phyloP scores from a whole-genome alignment of 805 yeast species.

The Nakazawaea ambrosiae region DNA sequence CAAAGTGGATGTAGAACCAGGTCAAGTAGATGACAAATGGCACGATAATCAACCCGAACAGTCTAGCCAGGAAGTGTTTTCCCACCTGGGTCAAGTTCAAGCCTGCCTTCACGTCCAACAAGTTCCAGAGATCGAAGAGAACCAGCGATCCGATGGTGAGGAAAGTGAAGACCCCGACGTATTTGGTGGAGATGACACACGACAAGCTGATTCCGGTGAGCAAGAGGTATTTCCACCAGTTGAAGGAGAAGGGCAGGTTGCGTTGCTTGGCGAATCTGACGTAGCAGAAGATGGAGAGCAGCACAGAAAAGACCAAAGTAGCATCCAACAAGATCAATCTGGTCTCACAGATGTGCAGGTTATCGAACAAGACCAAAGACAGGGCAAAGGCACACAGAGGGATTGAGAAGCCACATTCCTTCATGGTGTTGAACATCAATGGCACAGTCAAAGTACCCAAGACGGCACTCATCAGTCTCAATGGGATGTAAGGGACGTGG shows the following conservation, averaged over 20 bases:
- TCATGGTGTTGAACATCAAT: constrained; percentile 73
- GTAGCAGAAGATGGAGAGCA: constrained; percentile 70
- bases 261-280: constrained; percentile 73
- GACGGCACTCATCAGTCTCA: constrained; percentile 72
- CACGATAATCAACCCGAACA: constrained; percentile 60
- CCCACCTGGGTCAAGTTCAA: constrained; percentile 47
- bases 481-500: constrained; percentile 81
- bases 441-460: constrained; percentile 82
- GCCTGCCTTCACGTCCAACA: constrained; percentile 68
- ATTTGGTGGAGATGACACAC: constrained; percentile 90
- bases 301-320: constrained; percentile 77
- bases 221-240: constrained; percentile 87
- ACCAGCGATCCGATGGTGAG: constrained; percentile 86
- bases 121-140: constrained; percentile 76
- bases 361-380: constrained; percentile 72
- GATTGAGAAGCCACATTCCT: constrained; percentile 75
- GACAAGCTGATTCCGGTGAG: constrained; percentile 83
- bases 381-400: constrained; percentile 76
- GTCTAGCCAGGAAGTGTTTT: constrained; percentile 71
- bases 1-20: constrained; percentile 92
- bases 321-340: constrained; percentile 90
- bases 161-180: constrained; percentile 92
- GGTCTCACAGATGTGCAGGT: constrained; percentile 86
- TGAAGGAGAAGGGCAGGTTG: constrained; percentile 50
- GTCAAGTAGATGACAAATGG: constrained; percentile 79